Conservation (phyloP, 2,329 filamentous ascomycete species). For the Calonectria pauciramosa region DNA sequence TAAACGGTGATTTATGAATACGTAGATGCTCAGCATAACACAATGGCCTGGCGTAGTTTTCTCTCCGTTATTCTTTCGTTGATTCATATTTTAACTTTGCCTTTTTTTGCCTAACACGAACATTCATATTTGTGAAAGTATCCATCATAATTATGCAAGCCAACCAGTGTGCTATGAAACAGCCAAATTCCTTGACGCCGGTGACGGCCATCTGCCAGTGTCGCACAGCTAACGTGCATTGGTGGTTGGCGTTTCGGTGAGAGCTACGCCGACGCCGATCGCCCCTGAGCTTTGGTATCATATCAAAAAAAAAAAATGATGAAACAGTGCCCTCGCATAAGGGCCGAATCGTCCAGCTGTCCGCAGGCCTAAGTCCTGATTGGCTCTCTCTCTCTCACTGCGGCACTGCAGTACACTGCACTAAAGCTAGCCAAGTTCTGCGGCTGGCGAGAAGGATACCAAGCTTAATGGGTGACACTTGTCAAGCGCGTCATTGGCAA, state of each 20-base stretch:
- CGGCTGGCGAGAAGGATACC: not conserved
- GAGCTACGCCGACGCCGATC: not conserved
- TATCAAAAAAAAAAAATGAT: not conserved
- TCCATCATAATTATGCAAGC: not conserved
- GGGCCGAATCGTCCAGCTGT: not conserved
- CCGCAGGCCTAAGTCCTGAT: not conserved
- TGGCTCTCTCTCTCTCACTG: not conserved
- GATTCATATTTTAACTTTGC: not conserved
- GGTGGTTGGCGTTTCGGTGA: not conserved
- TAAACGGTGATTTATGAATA: not conserved
- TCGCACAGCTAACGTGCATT: slow-evolving; percentile 11
- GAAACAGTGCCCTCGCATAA: not conserved
- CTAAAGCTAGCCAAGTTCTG: not conserved
- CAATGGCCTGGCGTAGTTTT: not conserved
- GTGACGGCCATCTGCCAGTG: slow-evolving; percentile 20
- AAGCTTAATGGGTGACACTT: not conserved
- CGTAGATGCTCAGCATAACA: not conserved
- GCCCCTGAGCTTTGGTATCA: not conserved
- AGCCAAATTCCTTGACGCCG: slow-evolving; percentile 49
- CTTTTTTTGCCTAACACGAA: not conserved
- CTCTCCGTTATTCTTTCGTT: not conserved
- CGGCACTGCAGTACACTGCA: not conserved
- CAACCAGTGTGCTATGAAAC: slow-evolving; percentile 39
- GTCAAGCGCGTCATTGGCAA: not conserved
- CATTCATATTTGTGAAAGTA: not conserved